Conservation (phyloP, 2,329 filamentous ascomycete genomes). For the Exserohilum turcica region DNA sequence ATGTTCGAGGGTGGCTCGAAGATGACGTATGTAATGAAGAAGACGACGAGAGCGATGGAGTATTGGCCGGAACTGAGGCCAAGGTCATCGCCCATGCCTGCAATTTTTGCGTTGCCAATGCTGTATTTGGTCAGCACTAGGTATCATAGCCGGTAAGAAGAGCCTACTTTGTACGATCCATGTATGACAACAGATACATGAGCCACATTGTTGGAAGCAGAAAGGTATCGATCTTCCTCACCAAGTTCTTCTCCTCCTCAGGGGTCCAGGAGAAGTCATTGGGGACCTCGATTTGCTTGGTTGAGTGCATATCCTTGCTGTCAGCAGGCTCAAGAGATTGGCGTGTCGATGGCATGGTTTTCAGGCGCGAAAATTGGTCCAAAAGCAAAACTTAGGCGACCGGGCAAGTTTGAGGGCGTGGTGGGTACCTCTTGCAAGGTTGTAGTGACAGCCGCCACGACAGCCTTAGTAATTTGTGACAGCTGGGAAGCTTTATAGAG, state of each 20-base stretch:
- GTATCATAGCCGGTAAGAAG: not conserved
- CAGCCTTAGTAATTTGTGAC: not conserved
- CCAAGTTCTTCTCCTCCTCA: slow-evolving; percentile 55
- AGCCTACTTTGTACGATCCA: slow-evolving; percentile 50
- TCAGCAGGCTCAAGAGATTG: slow-evolving; percentile 26
- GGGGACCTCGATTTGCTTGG: slow-evolving; percentile 53
- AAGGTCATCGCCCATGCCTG: slow-evolving; percentile 57
- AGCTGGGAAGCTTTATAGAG: slow-evolving; percentile 33
- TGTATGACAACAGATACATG: slow-evolving; percentile 57
- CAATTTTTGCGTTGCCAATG: slow-evolving; percentile 59
- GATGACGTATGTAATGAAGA: slow-evolving; percentile 59
- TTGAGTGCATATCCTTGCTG: slow-evolving; percentile 43
- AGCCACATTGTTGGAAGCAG: slow-evolving; percentile 57
- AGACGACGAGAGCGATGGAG: slow-evolving; percentile 58
- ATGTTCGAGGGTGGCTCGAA: slow-evolving; percentile 62
- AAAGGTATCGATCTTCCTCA: slow-evolving; percentile 56
- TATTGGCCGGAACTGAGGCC: slow-evolving; percentile 57
- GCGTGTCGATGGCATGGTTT: slow-evolving; percentile 32
- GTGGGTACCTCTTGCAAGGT: not conserved
- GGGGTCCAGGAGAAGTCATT: slow-evolving; percentile 53
- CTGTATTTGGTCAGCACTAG: not conserved
- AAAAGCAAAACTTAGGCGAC: not conserved
- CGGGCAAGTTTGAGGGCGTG: not conserved
- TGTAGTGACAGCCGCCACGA: not conserved
- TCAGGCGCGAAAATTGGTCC: not conserved